phyloP scores from a whole-genome alignment of 176 grass and related monocot species.

The Carex myosuroides region DNA sequence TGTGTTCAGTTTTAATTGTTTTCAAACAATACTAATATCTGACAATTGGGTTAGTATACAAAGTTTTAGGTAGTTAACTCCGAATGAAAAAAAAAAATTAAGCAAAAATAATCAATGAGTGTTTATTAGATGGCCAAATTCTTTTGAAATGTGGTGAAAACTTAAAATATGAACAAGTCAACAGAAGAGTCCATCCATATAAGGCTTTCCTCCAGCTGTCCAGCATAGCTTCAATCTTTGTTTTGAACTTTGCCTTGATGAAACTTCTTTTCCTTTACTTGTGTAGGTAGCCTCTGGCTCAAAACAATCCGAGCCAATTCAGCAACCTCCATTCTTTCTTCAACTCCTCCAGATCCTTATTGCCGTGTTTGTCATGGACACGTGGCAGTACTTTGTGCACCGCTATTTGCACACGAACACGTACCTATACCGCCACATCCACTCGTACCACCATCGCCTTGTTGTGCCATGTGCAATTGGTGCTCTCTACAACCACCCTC shows the following conservation, averaged over 20 bases:
- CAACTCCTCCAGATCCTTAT: slow-evolving; percentile 11
- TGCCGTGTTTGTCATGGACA: slow-evolving; percentile 1
- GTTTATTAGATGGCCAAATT: neutral
- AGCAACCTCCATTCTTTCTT: slow-evolving; percentile 5
- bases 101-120: neutral
- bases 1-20: neutral
- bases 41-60: neutral
- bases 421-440: slow-evolving; percentile 3
- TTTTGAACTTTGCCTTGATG: neutral
- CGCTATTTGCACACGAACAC: slow-evolving; percentile 12
- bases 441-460: neutral
- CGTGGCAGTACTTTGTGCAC: slow-evolving; percentile 23
- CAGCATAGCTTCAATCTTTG: neutral
- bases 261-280: neutral
- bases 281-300: neutral
- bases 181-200: neutral
- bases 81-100: neutral
- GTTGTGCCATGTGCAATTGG: neutral
- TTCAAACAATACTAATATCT: neutral
- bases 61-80: neutral
- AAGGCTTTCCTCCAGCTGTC: neutral
- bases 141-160: neutral
- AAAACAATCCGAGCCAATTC: neutral
- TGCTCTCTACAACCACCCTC: slow-evolving; percentile 21
- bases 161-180: neutral